A percentile compares a stretch with the other conserved stretches of the same genome.
phyloP scores from a whole-genome alignment of 306 rosid species.

The Oemleria cerasiformis region DNA sequence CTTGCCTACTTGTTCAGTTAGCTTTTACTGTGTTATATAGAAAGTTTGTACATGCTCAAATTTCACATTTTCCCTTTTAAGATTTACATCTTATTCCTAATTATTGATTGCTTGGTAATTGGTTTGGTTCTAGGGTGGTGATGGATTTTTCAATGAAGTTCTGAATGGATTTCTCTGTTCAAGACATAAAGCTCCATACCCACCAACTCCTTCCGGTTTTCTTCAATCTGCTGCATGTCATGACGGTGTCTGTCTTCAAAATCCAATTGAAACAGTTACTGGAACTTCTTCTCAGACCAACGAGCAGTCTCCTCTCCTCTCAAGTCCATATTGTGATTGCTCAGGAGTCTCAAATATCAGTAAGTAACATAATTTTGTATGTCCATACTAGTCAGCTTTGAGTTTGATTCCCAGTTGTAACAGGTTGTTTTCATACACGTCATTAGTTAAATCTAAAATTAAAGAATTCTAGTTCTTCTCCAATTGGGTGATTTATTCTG shows the following conservation, averaged over 20 bases:
- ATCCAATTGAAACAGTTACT: slow-evolving; percentile 36
- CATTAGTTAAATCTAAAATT: slow-evolving; percentile 29
- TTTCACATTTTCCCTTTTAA: background rate
- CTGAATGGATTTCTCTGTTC: slow-evolving; percentile 90
- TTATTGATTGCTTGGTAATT: slow-evolving; percentile 28
- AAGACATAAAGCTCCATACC: slow-evolving; percentile 73
- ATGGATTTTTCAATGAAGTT: slow-evolving; percentile 97
- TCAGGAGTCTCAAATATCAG: slow-evolving; percentile 36
- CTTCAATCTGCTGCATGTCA: slow-evolving; percentile 35
- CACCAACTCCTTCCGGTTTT: slow-evolving; percentile 75
- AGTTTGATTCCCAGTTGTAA: slow-evolving; percentile 24
- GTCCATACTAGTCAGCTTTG: slow-evolving; percentile 23
- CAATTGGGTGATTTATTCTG: slow-evolving; percentile 24
- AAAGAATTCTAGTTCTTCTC: slow-evolving; percentile 37
- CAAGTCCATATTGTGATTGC: slow-evolving; percentile 38
- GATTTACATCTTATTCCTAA: slow-evolving; percentile 13
- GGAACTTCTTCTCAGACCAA: slow-evolving; percentile 43
- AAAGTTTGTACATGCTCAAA: background rate
- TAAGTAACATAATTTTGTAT: slow-evolving; percentile 37
- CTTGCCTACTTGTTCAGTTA: background rate
- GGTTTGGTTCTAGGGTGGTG: slow-evolving; percentile 80
- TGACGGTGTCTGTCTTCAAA: slow-evolving; percentile 36
- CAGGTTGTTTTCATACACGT: slow-evolving; percentile 23
- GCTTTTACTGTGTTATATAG: background rate
- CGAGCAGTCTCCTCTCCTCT: slow-evolving; percentile 60